A percentile compares a stretch with the other conserved stretches of the same genome.
Evolutionary conservation across 768 basidiomycete genomes (phyloP).

Genomic region (Fibroporia radiculosa): DNA sequence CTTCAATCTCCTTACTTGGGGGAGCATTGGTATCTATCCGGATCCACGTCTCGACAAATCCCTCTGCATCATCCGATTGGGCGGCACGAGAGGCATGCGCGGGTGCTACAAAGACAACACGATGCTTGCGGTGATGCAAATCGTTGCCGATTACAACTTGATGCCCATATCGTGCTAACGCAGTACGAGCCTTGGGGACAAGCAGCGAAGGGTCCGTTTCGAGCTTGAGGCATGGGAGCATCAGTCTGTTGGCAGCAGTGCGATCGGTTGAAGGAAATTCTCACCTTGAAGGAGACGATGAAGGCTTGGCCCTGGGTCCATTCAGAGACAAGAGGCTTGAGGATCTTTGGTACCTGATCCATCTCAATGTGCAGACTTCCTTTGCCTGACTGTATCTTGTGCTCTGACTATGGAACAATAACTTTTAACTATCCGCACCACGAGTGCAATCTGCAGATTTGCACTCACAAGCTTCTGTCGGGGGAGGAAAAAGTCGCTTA

Average conservation of each 20-base stretch:
- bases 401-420: conserved; percentile 63
- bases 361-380: conserved; percentile 92
- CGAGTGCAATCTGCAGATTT: not conserved
- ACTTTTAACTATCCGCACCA: not conserved
- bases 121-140: conserved; percentile 82
- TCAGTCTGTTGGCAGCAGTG: not conserved
- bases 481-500: conserved; percentile 97
- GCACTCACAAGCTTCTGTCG: conserved; percentile 75
- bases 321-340: conserved; percentile 88
- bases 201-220: conserved; percentile 84
- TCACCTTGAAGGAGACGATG: conserved; percentile 95
- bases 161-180: conserved; percentile 91
- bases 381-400: conserved; percentile 97
- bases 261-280: conserved; percentile 2
- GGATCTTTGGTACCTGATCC: conserved; percentile 97
- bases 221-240: conserved; percentile 44
- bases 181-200: conserved; percentile 82
- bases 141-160: conserved; percentile 97
- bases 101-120: conserved; percentile 85
- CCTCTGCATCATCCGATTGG: conserved; percentile 11
- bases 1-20: conserved; percentile 76
- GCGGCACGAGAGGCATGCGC: conserved; percentile 11
- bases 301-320: conserved; percentile 82
- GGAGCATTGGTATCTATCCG: conserved; percentile 37
- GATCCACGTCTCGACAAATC: conserved; percentile 56